Percentiles rank a stretch among this genome's conserved stretches.
These are phyloP conservation scores for Fusarium sp. DNA, from an alignment of 2,329 filamentous ascomycete genomes.

Conservation along the genomic window DNA sequence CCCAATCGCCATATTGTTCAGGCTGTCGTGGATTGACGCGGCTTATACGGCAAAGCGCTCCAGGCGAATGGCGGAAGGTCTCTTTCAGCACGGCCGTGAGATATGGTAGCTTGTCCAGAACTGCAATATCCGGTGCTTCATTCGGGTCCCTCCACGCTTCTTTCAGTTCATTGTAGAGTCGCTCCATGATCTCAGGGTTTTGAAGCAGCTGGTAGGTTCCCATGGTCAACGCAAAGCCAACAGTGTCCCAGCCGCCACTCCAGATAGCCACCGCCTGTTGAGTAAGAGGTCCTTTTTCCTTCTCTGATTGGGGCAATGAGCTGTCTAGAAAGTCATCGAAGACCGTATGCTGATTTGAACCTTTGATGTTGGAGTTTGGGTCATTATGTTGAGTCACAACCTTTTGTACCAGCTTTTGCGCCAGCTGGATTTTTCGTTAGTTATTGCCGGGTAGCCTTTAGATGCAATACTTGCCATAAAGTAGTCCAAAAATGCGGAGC, in stretches of 20 bases:
- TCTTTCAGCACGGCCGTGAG: slow-evolving; percentile 9
- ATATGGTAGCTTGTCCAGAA: neutral
- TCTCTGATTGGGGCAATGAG: neutral
- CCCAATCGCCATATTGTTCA: slow-evolving; percentile 1
- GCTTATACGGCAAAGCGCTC: slow-evolving; percentile 8
- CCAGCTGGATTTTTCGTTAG: too few relatives aligned
- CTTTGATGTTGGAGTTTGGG: neutral
- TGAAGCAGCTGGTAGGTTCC: slow-evolving; percentile 2
- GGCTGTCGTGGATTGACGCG: neutral
- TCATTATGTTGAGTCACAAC: neutral
- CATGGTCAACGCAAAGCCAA: slow-evolving; percentile 3
- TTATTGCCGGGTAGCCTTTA: too few relatives aligned
- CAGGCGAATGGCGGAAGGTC: neutral
- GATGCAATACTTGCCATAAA: too few relatives aligned
- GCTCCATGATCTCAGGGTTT: neutral
- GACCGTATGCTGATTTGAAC: neutral
- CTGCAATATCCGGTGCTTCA: neutral
- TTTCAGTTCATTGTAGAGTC: neutral
- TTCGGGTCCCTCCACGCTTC: neutral
- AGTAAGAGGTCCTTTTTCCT: slow-evolving; percentile 4
- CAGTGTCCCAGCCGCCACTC: slow-evolving; percentile 16
- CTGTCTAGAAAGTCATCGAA: neutral
- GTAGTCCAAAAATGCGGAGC: too few relatives aligned
- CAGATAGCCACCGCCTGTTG: slow-evolving; percentile 15
- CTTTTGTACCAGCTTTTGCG: too few relatives aligned